Evolutionary conservation across 495 filamentous ascomycete species (phyloP).

Genomic region (Tuber borchii): DNA sequence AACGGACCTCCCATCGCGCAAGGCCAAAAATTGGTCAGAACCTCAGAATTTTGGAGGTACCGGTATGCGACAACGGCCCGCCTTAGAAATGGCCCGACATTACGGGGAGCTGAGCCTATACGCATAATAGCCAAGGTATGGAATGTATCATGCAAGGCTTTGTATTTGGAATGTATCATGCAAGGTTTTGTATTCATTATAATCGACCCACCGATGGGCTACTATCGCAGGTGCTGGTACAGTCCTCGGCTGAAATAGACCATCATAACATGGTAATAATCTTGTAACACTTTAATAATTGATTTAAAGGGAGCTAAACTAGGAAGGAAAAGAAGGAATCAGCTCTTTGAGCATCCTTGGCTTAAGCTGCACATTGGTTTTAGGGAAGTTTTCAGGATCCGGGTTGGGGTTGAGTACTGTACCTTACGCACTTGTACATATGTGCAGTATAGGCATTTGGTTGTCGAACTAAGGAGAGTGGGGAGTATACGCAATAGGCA

Average conservation of each 20-base stretch:
- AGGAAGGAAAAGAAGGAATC: neutral
- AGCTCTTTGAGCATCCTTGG: neutral
- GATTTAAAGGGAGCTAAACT: neutral
- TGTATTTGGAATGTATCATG: neutral
- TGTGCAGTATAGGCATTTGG: neutral
- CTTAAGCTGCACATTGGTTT: neutral
- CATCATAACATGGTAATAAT: neutral
- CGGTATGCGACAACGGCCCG: no score
- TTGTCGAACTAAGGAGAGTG: neutral
- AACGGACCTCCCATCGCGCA: no score
- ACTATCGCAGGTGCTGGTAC: neutral
- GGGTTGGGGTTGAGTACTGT: neutral
- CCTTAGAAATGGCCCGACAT: no score
- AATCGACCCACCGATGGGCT: neutral
- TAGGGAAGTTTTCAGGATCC: neutral
- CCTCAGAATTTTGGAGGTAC: no score
- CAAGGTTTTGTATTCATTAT: neutral
- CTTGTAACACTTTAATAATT: neutral
- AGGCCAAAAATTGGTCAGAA: no score
- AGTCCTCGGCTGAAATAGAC: neutral
- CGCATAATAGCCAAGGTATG: no score
- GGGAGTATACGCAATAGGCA: neutral
- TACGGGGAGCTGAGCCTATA: no score
- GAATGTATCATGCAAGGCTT: neutral
- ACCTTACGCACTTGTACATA: neutral